Evolutionary conservation across 2,329 filamentous ascomycete species (phyloP).

Genomic region (Corniculantispora saksenae): DNA sequence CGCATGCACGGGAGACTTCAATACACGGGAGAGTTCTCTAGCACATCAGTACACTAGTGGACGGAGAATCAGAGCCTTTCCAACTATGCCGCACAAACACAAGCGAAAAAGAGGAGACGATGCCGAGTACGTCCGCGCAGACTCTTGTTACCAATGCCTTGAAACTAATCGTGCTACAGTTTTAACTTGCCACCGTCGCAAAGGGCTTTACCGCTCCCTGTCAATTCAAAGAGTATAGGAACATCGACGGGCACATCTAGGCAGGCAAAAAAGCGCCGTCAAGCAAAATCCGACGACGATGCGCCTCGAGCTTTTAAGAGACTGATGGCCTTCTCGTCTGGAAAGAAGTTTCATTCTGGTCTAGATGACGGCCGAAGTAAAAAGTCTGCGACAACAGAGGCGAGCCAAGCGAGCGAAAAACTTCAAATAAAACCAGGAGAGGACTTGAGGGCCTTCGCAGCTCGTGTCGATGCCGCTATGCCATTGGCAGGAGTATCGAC

Average conservation of each 20-base stretch:
- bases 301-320: constrained; percentile 85
- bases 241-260: constrained; percentile 45
- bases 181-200: constrained; percentile 53
- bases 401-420: constrained; percentile 34
- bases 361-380: constrained; percentile 66
- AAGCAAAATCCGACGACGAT: constrained; percentile 66
- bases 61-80: neutral
- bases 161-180: constrained; percentile 31
- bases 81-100: constrained; percentile 81
- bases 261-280: constrained; percentile 42
- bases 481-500: constrained; percentile 71
- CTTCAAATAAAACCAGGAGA: constrained; percentile 83
- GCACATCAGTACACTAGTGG: neutral
- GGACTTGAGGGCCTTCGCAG: constrained; percentile 75
- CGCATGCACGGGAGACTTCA: no score
- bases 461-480: constrained; percentile 80
- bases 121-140: constrained; percentile 46
- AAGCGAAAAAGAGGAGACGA: constrained; percentile 63
- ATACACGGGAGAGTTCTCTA: neutral
- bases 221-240: constrained; percentile 33
- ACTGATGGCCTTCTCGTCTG: constrained; percentile 72
- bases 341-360: constrained; percentile 62
- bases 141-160: neutral
- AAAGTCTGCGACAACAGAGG: constrained; percentile 27
- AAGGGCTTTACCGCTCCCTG: constrained; percentile 53